A percentile compares a stretch with the other conserved stretches of the same genome.
phyloP scores from a whole-genome alignment of 257 asterid species.

The Jacaranda mimosifolia region DNA sequence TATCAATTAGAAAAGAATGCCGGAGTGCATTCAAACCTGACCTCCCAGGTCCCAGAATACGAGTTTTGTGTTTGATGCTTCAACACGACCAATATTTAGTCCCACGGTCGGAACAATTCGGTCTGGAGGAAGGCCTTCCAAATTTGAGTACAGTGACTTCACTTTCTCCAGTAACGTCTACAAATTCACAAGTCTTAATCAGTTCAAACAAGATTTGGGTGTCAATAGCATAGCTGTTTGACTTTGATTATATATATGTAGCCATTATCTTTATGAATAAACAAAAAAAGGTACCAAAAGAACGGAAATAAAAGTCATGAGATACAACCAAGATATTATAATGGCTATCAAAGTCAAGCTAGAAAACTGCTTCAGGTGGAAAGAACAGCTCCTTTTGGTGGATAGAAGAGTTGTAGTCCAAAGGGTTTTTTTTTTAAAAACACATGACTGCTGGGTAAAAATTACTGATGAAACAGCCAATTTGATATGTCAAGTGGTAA shows the following conservation, averaged over 20 bases:
- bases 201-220: constrained; percentile 28
- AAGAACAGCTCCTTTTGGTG: neutral
- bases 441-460: neutral
- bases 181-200: constrained; percentile 32
- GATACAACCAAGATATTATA: constrained; percentile 6
- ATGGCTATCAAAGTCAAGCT: constrained; percentile 4
- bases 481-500: neutral
- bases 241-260: constrained; percentile 1
- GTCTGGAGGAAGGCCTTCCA: constrained; percentile 93
- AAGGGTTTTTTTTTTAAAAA: neutral
- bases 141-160: constrained; percentile 79
- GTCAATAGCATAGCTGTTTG: constrained; percentile 3
- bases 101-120: constrained; percentile 96
- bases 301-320: neutral
- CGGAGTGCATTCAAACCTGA: constrained; percentile 69
- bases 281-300: neutral
- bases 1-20: constrained; percentile 33
- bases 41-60: constrained; percentile 99
- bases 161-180: constrained; percentile 91
- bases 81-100: constrained; percentile 90
- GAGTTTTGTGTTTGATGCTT: constrained; percentile 77
- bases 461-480: neutral
- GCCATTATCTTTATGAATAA: neutral
- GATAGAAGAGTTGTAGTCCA: too few species aligned
- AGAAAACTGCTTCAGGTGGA: constrained; percentile 4